These are phyloP conservation scores for Erodium moschatum DNA, from an alignment of 441 rosid genomes.

Conservation along the genomic window DNA sequence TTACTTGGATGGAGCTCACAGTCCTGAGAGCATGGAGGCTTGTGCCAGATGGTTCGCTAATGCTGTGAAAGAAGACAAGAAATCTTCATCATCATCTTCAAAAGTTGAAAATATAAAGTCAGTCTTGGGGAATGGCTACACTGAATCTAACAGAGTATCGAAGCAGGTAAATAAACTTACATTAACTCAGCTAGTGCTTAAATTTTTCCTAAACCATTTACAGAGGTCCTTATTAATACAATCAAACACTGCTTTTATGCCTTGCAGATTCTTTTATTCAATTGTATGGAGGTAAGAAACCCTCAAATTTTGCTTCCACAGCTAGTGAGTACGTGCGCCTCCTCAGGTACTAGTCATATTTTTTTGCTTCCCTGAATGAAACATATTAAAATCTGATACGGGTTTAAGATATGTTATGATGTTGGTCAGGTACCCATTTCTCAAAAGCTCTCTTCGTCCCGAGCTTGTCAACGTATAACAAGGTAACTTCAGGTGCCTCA, in stretches of 20 bases:
- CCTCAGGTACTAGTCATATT: constrained; percentile 43
- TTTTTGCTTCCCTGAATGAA: too few relatives aligned
- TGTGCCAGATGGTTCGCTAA: constrained; percentile 87
- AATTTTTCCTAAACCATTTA: background rate
- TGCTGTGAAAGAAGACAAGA: constrained; percentile 31
- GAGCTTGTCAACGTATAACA: constrained; percentile 61
- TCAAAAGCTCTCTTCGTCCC: constrained; percentile 76
- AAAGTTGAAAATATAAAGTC: constrained; percentile 20
- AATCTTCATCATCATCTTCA: constrained; percentile 16
- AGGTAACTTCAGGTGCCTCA: constrained; percentile 57
- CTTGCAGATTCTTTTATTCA: constrained; percentile 61
- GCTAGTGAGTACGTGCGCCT: constrained; percentile 58
- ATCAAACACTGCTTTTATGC: background rate
- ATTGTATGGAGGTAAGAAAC: constrained; percentile 78
- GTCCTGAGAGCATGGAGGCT: constrained; percentile 91
- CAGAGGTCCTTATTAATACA: background rate
- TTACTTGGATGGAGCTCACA: constrained; percentile 94
- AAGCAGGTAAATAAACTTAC: constrained; percentile 49
- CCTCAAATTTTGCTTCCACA: constrained; percentile 64
- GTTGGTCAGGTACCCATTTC: constrained; percentile 53
- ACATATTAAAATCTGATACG: too few relatives aligned
- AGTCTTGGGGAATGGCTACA: constrained; percentile 32
- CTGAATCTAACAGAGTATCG: constrained; percentile 32
- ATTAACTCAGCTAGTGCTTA: background rate
- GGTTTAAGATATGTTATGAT: background rate